A percentile compares a stretch with the other conserved stretches of the same genome.
Conservation (phyloP, 495 filamentous ascomycete genomes). For the Aspergillus nidulans region DNA sequence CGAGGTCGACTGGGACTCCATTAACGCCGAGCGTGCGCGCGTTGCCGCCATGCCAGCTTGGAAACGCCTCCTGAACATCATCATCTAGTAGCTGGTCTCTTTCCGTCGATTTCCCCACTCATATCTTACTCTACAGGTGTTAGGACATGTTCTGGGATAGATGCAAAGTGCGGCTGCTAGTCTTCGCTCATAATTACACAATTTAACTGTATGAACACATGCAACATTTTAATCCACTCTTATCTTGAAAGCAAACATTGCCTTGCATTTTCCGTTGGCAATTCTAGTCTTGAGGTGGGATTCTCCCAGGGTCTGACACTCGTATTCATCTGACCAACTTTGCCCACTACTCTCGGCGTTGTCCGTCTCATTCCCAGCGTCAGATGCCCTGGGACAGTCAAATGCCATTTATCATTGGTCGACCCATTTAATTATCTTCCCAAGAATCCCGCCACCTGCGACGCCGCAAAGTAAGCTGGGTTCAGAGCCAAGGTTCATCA, state of each 20-base stretch:
- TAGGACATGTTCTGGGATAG: neutral
- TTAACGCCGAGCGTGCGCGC: slow-evolving; percentile 30
- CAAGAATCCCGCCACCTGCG: neutral
- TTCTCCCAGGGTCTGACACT: too few species aligned
- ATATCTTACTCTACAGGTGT: neutral
- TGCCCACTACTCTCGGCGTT: neutral
- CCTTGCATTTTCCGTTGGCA: too few species aligned
- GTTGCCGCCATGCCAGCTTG: slow-evolving; percentile 48
- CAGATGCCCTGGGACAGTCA: neutral
- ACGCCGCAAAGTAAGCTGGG: too few species aligned
- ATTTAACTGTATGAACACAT: neutral
- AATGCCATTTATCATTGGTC: neutral
- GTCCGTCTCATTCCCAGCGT: neutral
- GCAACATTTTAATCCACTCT: neutral
- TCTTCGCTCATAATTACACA: neutral
- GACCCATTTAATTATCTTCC: neutral
- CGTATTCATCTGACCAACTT: too few species aligned
- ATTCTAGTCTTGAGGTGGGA: neutral
- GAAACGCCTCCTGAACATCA: slow-evolving; percentile 37
- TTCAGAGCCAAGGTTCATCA: too few species aligned
- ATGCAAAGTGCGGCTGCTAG: neutral
- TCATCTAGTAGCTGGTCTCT: slow-evolving; percentile 35
- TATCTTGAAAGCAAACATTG: neutral
- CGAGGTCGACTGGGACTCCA: slow-evolving; percentile 52
- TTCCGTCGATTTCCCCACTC: slow-evolving; percentile 1